These are phyloP conservation scores for Phytophthora citricola DNA, from an alignment of 352 stramenopile species.

Conservation along the genomic window DNA sequence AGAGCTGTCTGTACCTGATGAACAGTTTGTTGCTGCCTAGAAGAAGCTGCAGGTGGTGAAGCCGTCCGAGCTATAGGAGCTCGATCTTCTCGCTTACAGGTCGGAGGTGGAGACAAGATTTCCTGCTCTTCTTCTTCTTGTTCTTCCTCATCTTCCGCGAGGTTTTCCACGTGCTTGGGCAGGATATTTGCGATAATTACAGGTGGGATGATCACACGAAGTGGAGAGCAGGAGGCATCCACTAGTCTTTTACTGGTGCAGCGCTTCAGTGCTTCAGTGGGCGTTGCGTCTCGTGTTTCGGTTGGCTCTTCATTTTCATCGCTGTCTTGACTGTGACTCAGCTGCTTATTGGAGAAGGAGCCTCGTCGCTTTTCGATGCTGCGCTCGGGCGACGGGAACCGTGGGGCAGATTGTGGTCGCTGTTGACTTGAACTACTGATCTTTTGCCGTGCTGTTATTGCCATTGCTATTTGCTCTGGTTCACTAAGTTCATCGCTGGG, in stretches of 20 bases:
- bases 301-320: slow-evolving; percentile 8
- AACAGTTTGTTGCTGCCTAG: slow-evolving; percentile 28
- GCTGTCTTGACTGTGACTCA: not conserved
- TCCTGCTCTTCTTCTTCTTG: slow-evolving; percentile 10
- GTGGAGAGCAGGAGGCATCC: slow-evolving; percentile 40
- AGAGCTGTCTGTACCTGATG: slow-evolving; percentile 36
- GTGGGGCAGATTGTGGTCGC: slow-evolving; percentile 33
- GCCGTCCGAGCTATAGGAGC: not conserved
- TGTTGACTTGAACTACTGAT: slow-evolving; percentile 13
- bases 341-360: slow-evolving; percentile 25
- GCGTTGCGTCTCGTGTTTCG: slow-evolving; percentile 18
- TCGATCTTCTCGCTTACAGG: slow-evolving; percentile 8
- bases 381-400: slow-evolving; percentile 28
- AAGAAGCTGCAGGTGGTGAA: slow-evolving; percentile 8
- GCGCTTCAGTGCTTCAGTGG: slow-evolving; percentile 18
- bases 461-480: slow-evolving; percentile 31
- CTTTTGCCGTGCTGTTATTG: slow-evolving; percentile 29
- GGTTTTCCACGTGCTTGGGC: not conserved
- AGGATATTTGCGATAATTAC: slow-evolving; percentile 10
- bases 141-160: slow-evolving; percentile 3
- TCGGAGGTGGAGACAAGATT: slow-evolving; percentile 13
- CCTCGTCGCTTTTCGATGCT: slow-evolving; percentile 34
- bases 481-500: slow-evolving; percentile 14
- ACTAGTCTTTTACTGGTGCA: slow-evolving; percentile 27
- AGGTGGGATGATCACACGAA: slow-evolving; percentile 27